Base-by-base conservation (phyloP, 768 basidiomycete species). In the Mrakia gelida region DNA sequence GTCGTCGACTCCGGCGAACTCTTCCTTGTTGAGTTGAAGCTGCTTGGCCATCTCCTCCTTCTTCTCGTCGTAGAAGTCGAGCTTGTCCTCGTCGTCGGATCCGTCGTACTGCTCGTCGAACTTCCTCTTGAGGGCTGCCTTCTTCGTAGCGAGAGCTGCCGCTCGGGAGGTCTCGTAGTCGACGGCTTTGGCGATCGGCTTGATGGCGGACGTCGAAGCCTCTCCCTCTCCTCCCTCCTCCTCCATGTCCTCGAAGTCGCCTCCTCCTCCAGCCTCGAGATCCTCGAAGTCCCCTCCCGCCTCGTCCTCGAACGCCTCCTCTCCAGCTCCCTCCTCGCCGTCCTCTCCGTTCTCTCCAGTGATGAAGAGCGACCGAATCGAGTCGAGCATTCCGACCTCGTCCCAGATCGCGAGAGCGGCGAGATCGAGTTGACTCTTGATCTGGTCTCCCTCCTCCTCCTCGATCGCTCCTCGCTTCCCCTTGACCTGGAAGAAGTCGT, bases 101-200 rank as follows among this genome's bases (percentile, higher is more conserved):
- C 95, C 93, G 83, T 97, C 94, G 84, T 98, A 98, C 84, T 96
- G 92, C 81, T 94, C 93, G 84, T 99, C 93, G 83, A 99, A 99
- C 84, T 96, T 95, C 80, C 91, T 90, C 85, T 97, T 97, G 78
- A 98, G 88, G 2, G 88, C 89, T 81, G 92, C 93, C 86, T 98
- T 98, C 86, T 96, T 98, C 43, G 88, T 88, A 13, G 91, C 89
- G 52, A 98, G 89, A 2, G 84, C 82, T 1, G 88, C 87, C 10
- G 82, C 43, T 77, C 83, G 79, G 71, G 83, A 80, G 65, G 81
- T 80, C 79, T 85, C 81, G 78, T 82, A 81, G 63, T 83, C 82
- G 18, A 81, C 81, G 26, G 79, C 81, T 41, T 71, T 78, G 18
- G 86, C 86, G 67, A 70, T 70, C 3, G 67, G 67, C 38, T 87